Base-by-base conservation (phyloP, 345 rosid species). In the Lepidium sativum region DNA sequence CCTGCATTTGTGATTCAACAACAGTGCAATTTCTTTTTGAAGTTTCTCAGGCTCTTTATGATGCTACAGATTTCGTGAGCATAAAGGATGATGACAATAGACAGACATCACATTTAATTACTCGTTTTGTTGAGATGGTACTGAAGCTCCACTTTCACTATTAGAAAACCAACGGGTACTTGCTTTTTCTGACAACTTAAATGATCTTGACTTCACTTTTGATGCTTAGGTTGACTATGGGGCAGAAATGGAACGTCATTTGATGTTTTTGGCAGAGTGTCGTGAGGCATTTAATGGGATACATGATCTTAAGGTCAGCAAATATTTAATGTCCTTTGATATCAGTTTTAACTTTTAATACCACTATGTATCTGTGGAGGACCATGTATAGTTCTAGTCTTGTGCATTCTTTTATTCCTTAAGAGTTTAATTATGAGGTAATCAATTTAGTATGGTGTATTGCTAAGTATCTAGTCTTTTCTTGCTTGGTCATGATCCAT, bases 81-180 rank as follows among this genome's bases (percentile, higher is more conserved):
- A 53, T 81, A 74, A 91, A 77, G 69, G 83, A 81, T 77, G 87
- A 85, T 77, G 87, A 85, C 54, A 80, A 76, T 62, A 92, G 84
- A 56, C 95, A 82, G 67, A 69, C 78, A 33, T 60, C 84, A 52
- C 83, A 51, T 21, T 47, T 89, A 54, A 84, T 92, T 62, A 79
- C 88, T 75, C 95, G 77, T 60, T 87, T 89, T 84, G 82, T 92
- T 54, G 79, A 76, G 66, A 74, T 76, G 89, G 98, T 92, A 81
- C 67, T 47, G 43, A 55, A 65, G 61, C 55, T 45, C 42, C 50
- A 65, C 60, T 38, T 54, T 60, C n/a, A 15, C 60, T 12, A 17
- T 16, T 43, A 17, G 9, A 13, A 59, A 50, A 25, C 62, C 62
- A 42, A 27, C 37, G 61, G 13, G 17, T n/a, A 37, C 41, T 55